A percentile compares a stretch with the other conserved stretches of the same genome.
phyloP scores from a whole-genome alignment of 352 stramenopile genomes.

The Phytopythium aichiense region DNA sequence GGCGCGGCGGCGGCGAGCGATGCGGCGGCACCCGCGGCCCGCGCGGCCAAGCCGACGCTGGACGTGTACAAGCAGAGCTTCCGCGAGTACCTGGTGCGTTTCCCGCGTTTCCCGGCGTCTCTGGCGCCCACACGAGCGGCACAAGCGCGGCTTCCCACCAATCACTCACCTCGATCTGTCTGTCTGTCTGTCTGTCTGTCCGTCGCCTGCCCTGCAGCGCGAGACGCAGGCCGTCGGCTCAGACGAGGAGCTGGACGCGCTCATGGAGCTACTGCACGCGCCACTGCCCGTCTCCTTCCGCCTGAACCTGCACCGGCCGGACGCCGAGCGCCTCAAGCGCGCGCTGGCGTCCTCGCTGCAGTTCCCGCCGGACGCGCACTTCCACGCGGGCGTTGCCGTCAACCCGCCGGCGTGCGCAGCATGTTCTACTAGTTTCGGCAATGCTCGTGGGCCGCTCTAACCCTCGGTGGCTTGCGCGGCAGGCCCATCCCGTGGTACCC shows the following conservation, averaged over 20 bases:
- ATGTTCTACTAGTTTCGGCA: not conserved
- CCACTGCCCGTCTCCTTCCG: constrained; percentile 80
- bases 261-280: constrained; percentile 74
- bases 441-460: not conserved
- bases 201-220: constrained; percentile 17
- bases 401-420: constrained; percentile 51
- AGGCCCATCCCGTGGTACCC: constrained; percentile 80
- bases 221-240: constrained; percentile 54
- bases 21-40: not conserved
- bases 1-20: not conserved
- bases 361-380: constrained; percentile 51
- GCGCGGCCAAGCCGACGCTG: constrained; percentile 44
- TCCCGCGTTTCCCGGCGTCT: not conserved
- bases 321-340: constrained; percentile 44
- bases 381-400: constrained; percentile 46
- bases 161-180: no score
- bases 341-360: constrained; percentile 47
- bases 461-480: not conserved
- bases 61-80: constrained; percentile 84
- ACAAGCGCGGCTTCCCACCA: no score
- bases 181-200: not conserved
- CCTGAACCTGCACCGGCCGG: constrained; percentile 68
- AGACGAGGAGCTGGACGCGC: constrained; percentile 44
- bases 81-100: constrained; percentile 56
- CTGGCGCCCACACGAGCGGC: no score